Evolutionary conservation across 306 rosid genomes (phyloP).

Genomic region (Delonix regia): DNA sequence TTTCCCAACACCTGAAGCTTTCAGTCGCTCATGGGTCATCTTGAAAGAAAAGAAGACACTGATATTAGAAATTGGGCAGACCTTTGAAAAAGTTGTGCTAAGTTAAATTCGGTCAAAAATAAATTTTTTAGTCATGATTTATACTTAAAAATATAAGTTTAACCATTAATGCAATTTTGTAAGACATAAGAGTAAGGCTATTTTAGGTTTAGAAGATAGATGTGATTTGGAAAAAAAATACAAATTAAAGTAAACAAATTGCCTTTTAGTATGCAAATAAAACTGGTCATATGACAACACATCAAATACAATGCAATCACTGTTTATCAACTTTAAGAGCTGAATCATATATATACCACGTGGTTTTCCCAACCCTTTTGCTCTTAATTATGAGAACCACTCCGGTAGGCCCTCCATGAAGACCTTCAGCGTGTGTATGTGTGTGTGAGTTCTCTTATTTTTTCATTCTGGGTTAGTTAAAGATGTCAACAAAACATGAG

Average conservation of each 20-base stretch:
- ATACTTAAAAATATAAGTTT: too few relatives aligned
- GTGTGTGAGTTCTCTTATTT: not conserved
- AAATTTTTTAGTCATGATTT: too few relatives aligned
- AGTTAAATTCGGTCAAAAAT: too few relatives aligned
- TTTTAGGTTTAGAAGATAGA: too few relatives aligned
- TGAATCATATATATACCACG: not conserved
- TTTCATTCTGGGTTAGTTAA: constrained; percentile 3
- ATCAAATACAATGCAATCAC: not conserved
- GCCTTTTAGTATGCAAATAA: too few relatives aligned
- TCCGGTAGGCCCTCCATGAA: not conserved
- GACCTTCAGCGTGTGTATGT: not conserved
- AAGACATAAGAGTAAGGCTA: too few relatives aligned
- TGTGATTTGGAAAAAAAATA: too few relatives aligned
- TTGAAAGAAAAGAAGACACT: not conserved
- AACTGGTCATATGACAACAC: too few relatives aligned
- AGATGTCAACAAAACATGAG: constrained; percentile 25
- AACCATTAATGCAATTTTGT: too few relatives aligned
- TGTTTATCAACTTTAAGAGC: not conserved
- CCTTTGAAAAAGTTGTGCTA: too few relatives aligned
- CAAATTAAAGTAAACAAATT: too few relatives aligned
- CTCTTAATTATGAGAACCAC: not conserved
- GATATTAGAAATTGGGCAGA: not conserved
- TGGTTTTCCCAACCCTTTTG: not conserved
- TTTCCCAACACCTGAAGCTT: not conserved
- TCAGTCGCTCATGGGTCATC: not conserved